A percentile compares a stretch with the other conserved stretches of the same genome.
phyloP scores from a whole-genome alignment of 345 rosid species.

The Arabidopsis arenosa region DNA sequence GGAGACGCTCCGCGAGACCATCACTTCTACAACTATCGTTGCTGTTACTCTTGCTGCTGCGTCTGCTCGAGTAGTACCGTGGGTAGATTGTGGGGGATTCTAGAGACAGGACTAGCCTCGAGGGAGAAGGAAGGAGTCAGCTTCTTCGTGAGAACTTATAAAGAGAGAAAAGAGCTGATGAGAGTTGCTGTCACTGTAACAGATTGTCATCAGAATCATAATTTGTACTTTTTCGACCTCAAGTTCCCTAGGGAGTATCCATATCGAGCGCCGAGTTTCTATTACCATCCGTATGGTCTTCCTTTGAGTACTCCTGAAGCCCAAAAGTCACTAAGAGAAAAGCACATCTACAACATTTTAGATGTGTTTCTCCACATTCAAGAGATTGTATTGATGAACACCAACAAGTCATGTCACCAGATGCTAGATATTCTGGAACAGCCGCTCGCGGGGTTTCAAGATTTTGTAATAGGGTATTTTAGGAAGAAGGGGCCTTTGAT shows the following conservation, averaged over 20 bases:
- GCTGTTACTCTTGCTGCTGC: constrained; percentile 28
- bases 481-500: constrained; percentile 34
- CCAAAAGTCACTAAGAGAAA: neutral
- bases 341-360: constrained; percentile 13
- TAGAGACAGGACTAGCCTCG: constrained; percentile 11
- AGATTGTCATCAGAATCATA: constrained; percentile 16
- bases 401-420: constrained; percentile 33
- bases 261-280: constrained; percentile 28
- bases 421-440: constrained; percentile 34
- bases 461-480: constrained; percentile 40
- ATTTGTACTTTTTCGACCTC: constrained; percentile 41
- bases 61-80: neutral
- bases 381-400: constrained; percentile 36
- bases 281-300: constrained; percentile 35
- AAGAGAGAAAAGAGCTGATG: constrained; percentile 40
- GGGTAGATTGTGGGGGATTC: constrained; percentile 24
- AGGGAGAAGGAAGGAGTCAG: constrained; percentile 31
- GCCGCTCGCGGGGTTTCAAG: constrained; percentile 36
- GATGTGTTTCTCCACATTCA: constrained; percentile 42
- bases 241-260: constrained; percentile 38
- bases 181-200: constrained; percentile 34
- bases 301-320: constrained; percentile 19
- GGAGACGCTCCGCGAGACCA: constrained; percentile 40
- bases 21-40: constrained; percentile 19
- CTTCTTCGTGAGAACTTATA: constrained; percentile 36